Conservation (phyloP, 1,284 basidiomycete genomes). For the Ustilago nuda region DNA sequence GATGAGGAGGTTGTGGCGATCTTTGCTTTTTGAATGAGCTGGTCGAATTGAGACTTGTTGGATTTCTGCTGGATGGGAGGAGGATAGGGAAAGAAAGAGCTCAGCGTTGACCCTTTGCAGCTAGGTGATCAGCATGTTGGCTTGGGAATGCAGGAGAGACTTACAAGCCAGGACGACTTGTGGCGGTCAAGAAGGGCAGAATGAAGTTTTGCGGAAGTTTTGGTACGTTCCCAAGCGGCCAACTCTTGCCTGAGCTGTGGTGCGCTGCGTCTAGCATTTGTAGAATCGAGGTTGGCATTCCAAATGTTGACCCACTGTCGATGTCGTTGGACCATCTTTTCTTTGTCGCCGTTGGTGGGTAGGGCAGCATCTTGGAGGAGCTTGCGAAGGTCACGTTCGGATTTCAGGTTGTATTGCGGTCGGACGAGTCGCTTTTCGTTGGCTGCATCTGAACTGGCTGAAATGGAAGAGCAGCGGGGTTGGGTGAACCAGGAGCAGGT, state of each 20-base stretch:
- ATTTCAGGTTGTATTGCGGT: slow-evolving; percentile 58
- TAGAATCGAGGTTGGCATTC: slow-evolving; percentile 66
- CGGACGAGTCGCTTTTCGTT: slow-evolving; percentile 55
- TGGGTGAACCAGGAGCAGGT: slow-evolving; percentile 40
- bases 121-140: too few species aligned
- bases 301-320: slow-evolving; percentile 66
- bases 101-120: background rate
- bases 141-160: background rate
- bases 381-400: slow-evolving; percentile 59
- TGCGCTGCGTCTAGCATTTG: slow-evolving; percentile 43
- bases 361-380: slow-evolving; percentile 52
- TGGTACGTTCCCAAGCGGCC: slow-evolving; percentile 54
- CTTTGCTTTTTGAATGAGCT: slow-evolving; percentile 38
- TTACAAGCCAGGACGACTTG: slow-evolving; percentile 29
- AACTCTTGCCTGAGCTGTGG: slow-evolving; percentile 51
- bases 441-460: slow-evolving; percentile 18
- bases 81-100: background rate
- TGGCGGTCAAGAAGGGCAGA: slow-evolving; percentile 33
- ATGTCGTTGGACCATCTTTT: slow-evolving; percentile 58
- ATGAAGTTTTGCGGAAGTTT: slow-evolving; percentile 35
- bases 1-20: slow-evolving; percentile 9
- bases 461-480: slow-evolving; percentile 3
- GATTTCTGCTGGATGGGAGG: slow-evolving; percentile 3
- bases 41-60: slow-evolving; percentile 48
- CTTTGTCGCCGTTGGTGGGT: slow-evolving; percentile 46